Conservation (phyloP, 306 rosid species). For the Myrica gale region DNA sequence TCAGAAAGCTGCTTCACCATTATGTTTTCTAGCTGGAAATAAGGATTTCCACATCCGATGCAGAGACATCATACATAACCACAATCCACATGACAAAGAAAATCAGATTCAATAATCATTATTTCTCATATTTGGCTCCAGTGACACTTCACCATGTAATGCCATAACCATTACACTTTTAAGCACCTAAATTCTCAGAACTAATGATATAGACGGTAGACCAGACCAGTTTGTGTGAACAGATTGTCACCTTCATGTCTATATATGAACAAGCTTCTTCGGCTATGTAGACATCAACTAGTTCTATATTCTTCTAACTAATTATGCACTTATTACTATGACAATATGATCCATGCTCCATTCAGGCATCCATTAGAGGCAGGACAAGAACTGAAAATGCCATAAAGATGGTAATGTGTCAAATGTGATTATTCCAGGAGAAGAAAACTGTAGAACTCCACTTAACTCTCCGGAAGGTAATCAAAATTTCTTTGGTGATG, state of each 20-base stretch:
- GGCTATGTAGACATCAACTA: too few relatives aligned
- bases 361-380: not conserved
- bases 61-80: not conserved
- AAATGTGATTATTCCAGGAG: not conserved
- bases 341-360: too few relatives aligned
- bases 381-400: not conserved
- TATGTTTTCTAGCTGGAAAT: not conserved
- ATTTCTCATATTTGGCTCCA: not conserved
- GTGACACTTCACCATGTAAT: not conserved
- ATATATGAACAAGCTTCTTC: not conserved
- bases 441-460: not conserved
- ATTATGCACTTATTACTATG: not conserved
- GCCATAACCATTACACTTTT: not conserved
- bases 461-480: not conserved
- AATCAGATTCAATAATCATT: conserved; percentile 1
- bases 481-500: not conserved
- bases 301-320: not conserved
- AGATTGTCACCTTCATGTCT: not conserved
- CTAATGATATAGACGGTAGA: not conserved
- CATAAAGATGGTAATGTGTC: not conserved
- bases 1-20: conserved; percentile 9
- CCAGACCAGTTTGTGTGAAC: not conserved
- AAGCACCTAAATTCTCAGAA: not conserved
- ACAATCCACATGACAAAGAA: not conserved
- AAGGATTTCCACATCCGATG: not conserved